These are phyloP conservation scores for Lepraria neglecta DNA, from an alignment of 495 filamentous ascomycete genomes.

Conservation along the genomic window DNA sequence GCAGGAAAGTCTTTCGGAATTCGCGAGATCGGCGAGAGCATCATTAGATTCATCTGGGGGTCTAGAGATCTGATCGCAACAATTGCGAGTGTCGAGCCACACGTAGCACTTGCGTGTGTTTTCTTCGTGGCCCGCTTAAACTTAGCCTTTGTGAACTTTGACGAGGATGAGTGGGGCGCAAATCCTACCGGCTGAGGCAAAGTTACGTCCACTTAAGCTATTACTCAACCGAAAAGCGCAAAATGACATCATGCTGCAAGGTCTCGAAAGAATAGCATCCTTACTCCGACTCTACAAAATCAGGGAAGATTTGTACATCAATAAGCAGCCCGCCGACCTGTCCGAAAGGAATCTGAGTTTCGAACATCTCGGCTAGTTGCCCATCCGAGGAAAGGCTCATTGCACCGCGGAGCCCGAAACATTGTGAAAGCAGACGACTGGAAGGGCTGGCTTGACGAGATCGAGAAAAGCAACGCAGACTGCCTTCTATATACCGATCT, in stretches of 20 bases:
- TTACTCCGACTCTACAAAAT: background rate
- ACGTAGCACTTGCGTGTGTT: background rate
- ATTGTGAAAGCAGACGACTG: background rate
- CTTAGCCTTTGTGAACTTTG: background rate
- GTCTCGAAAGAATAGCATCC: background rate
- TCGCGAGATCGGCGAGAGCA: background rate
- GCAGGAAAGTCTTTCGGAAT: background rate
- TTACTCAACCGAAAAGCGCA: background rate
- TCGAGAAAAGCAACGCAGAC: background rate
- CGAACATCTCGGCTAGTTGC: background rate
- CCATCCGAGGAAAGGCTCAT: background rate
- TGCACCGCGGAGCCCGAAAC: background rate
- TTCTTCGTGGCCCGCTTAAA: background rate
- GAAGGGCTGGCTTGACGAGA: background rate
- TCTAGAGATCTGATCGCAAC: background rate
- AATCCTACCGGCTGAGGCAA: background rate
- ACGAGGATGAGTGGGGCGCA: too few relatives aligned
- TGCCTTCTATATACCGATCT: background rate
- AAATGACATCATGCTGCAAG: background rate
- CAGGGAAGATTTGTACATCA: background rate
- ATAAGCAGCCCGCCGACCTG: too few relatives aligned
- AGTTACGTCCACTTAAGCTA: background rate
- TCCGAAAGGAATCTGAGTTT: too few relatives aligned
- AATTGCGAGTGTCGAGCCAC: background rate
- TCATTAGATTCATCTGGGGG: background rate